Conservation (phyloP, 2,329 filamentous ascomycete genomes). For the Colletotrichum salicis region DNA sequence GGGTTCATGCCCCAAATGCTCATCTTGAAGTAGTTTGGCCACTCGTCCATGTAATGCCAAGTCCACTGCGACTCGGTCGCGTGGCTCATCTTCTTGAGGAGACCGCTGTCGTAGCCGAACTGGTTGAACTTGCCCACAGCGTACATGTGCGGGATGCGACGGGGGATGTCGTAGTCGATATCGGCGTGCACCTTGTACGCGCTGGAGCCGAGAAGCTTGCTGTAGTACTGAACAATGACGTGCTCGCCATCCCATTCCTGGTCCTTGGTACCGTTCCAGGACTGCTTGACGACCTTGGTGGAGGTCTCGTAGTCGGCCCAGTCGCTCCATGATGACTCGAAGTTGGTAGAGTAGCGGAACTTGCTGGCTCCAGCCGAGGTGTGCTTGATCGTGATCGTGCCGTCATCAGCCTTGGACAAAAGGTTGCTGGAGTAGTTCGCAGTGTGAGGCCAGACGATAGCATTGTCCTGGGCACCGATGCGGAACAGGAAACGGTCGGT, state of each 20-base stretch:
- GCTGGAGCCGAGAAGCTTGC: slow-evolving; percentile 66
- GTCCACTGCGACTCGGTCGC: slow-evolving; percentile 63
- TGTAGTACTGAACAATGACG: slow-evolving; percentile 74
- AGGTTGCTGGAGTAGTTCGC: slow-evolving; percentile 56
- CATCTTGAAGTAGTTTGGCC: slow-evolving; percentile 70
- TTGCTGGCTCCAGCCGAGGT: slow-evolving; percentile 70
- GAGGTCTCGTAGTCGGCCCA: slow-evolving; percentile 66
- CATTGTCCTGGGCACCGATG: slow-evolving; percentile 28
- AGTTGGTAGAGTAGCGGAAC: slow-evolving; percentile 73
- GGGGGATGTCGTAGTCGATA: slow-evolving; percentile 48
- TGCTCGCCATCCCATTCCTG: slow-evolving; percentile 72
- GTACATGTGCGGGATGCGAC: slow-evolving; percentile 71
- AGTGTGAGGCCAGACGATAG: slow-evolving; percentile 39
- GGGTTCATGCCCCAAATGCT: slow-evolving; percentile 76
- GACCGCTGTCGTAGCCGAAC: slow-evolving; percentile 71
- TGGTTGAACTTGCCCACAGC: slow-evolving; percentile 72
- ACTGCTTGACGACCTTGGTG: slow-evolving; percentile 58
- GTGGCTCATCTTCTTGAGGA: slow-evolving; percentile 63
- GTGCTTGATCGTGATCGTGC: slow-evolving; percentile 60
- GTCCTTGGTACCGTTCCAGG: slow-evolving; percentile 66
- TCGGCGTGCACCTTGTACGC: slow-evolving; percentile 71
- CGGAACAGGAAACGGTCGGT: slow-evolving; percentile 66
- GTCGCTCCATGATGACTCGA: slow-evolving; percentile 67
- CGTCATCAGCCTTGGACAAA: slow-evolving; percentile 50
- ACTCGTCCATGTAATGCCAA: slow-evolving; percentile 71